Conservation (phyloP, 2,329 filamentous ascomycete species). For the Stylonectria norvegica region DNA sequence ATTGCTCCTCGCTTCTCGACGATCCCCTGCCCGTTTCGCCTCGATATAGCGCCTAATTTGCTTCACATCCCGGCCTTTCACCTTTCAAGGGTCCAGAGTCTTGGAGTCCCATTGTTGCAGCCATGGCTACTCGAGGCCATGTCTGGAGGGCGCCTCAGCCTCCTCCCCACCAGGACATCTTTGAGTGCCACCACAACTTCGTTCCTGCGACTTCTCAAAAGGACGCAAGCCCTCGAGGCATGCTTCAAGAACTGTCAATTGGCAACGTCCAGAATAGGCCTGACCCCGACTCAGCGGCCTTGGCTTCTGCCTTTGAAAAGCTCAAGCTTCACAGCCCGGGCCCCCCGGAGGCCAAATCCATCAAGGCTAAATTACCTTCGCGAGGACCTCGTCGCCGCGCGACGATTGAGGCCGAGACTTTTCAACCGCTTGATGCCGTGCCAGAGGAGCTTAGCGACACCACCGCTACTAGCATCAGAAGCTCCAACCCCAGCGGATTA, state of each 20-base stretch:
- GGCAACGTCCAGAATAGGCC: conserved; percentile 24
- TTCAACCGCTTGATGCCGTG: conserved; percentile 33
- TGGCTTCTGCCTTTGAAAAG: neutral
- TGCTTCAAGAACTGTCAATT: conserved; percentile 28
- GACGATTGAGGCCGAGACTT: conserved; percentile 30
- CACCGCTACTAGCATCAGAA: conserved; percentile 3
- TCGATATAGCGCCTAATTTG: conserved; percentile 14
- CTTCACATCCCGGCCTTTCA: neutral
- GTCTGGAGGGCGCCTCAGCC: neutral
- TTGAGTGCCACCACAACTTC: conserved; percentile 14
- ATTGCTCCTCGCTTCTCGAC: conserved; percentile 21
- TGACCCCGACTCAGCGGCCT: conserved; percentile 7
- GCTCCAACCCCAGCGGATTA: neutral
- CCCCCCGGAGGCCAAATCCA: conserved; percentile 7
- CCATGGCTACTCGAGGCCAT: conserved; percentile 11
- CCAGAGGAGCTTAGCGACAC: conserved; percentile 26
- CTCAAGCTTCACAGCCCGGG: neutral
- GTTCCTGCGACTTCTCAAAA: neutral
- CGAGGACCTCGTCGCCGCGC: conserved; percentile 29
- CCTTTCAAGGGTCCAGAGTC: neutral
- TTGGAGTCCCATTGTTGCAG: neutral
- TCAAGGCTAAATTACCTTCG: conserved; percentile 17
- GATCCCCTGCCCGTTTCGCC: conserved; percentile 16
- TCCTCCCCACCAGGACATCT: conserved; percentile 11
- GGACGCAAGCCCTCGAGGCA: conserved; percentile 17